phyloP scores from a whole-genome alignment of 1,139 yeast genomes.

The Pichia sp. region DNA sequence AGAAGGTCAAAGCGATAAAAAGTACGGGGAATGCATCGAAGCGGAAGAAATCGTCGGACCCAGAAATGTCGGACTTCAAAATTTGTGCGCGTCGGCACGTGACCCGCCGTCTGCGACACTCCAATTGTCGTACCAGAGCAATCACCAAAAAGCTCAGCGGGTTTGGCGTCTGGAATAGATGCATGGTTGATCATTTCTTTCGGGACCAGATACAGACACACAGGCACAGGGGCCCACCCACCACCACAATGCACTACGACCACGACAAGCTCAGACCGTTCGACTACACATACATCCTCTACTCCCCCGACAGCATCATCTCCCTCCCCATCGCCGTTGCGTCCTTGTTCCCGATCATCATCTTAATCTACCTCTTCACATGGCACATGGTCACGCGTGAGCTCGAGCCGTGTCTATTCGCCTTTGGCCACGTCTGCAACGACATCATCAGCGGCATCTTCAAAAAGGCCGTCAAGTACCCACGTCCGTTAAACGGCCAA shows the following conservation, averaged over 20 bases:
- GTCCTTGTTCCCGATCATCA: slow-evolving; percentile 79
- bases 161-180: too few relatives aligned
- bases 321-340: slow-evolving; percentile 67
- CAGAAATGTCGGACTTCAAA: too few relatives aligned
- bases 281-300: slow-evolving; percentile 76
- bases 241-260: too few relatives aligned
- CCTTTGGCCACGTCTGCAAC: slow-evolving; percentile 81
- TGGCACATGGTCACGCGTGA: slow-evolving; percentile 85
- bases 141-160: too few relatives aligned
- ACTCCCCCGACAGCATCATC: slow-evolving; percentile 63
- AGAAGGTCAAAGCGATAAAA: background rate
- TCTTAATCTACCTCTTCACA: slow-evolving; percentile 76
- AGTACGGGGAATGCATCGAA: background rate
- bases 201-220: too few relatives aligned
- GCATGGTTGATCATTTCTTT: too few relatives aligned
- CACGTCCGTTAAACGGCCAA: slow-evolving; percentile 68
- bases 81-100: too few relatives aligned
- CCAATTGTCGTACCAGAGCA: too few relatives aligned
- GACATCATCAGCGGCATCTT: slow-evolving; percentile 71
- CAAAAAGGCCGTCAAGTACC: slow-evolving; percentile 63
- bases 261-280: slow-evolving; percentile 39
- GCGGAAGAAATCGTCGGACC: too few relatives aligned
- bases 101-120: too few relatives aligned
- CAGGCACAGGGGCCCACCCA: too few relatives aligned
- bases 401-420: slow-evolving; percentile 78